These are phyloP conservation scores for Tetramitus jugosus DNA, from an alignment of 208 protist species.

Conservation along the genomic window DNA sequence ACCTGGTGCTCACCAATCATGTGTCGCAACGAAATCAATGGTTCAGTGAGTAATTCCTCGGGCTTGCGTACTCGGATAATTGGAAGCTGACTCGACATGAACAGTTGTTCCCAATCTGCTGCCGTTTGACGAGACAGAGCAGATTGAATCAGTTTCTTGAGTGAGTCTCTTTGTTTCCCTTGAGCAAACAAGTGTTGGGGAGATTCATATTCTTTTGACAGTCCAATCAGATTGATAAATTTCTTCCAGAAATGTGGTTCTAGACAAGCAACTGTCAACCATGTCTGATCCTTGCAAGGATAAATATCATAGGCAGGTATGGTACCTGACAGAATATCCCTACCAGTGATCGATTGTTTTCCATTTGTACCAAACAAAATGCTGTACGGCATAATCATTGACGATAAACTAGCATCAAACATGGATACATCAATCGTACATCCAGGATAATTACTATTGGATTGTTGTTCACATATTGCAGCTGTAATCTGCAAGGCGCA, in stretches of 20 bases:
- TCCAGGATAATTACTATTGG: not conserved
- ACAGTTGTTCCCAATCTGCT: not conserved
- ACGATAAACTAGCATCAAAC: not conserved
- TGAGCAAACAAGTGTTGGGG: not conserved
- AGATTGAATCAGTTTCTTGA: not conserved
- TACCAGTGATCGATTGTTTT: not conserved
- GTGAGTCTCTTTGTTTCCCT: not conserved
- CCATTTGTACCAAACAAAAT: not conserved
- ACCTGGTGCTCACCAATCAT: not conserved
- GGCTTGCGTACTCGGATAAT: not conserved
- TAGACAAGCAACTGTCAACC: not conserved
- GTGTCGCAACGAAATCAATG: not conserved
- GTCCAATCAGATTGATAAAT: not conserved
- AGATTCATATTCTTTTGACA: not conserved
- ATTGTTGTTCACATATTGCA: not conserved
- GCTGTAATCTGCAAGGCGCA: not conserved
- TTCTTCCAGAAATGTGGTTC: conserved; percentile 12
- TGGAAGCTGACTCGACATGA: not conserved
- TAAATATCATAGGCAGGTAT: conserved; percentile 12
- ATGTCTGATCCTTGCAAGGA: not conserved
- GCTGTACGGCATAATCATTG: not conserved
- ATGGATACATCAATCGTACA: not conserved
- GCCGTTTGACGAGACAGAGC: not conserved
- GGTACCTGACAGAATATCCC: not conserved
- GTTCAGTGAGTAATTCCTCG: not conserved